Conservation (phyloP, 371 early-diverging fungal genomes). For the Mortierella sp. region DNA sequence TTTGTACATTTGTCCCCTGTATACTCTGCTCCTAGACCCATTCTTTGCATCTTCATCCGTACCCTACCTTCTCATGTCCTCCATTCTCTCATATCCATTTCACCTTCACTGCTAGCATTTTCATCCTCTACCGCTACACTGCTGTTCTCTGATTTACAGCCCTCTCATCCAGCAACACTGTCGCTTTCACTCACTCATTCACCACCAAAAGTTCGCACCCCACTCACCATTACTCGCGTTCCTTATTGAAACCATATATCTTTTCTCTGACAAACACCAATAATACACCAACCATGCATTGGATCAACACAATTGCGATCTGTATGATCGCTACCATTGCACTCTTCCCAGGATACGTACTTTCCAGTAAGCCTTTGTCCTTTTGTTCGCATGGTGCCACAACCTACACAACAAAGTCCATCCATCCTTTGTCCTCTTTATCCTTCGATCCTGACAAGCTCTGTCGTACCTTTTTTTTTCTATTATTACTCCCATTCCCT, state of each 20-base stretch:
- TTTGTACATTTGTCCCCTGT: neutral
- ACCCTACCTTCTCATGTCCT: neutral
- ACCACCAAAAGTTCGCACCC: neutral
- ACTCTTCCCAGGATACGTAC: constrained; percentile 19
- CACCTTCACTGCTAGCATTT: neutral
- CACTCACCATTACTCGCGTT: neutral
- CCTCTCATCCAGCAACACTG: neutral
- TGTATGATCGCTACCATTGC: neutral
- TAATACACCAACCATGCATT: neutral
- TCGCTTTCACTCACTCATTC: neutral
- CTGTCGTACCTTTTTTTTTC: neutral
- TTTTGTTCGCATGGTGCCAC: neutral
- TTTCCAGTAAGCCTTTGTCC: constrained; percentile 25
- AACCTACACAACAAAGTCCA: neutral
- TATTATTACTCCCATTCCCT: neutral
- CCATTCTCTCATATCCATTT: neutral
- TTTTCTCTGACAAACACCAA: neutral
- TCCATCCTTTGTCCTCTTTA: neutral
- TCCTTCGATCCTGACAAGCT: neutral
- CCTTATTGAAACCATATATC: neutral
- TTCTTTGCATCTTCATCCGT: neutral
- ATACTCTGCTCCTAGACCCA: neutral
- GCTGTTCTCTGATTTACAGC: neutral
- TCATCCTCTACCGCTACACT: neutral
- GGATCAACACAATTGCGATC: neutral